Evolutionary conservation across 495 filamentous ascomycete species (phyloP), one percentile per base, ranked within the genome.

Genomic region (Penicillium ucsense): DNA sequence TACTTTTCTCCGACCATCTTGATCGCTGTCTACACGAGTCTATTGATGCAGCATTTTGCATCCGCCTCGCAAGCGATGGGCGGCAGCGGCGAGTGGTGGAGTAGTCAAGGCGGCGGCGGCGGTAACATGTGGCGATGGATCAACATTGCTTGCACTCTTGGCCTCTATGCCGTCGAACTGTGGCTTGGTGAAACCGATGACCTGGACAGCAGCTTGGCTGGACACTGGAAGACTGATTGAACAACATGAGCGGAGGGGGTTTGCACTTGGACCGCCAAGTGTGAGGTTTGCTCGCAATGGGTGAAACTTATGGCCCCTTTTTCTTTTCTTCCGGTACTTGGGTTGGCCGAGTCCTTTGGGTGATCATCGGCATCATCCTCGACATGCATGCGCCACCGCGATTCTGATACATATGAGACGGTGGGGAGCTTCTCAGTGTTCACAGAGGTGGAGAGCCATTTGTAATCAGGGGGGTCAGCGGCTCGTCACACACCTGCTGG

Each of bases 221-320:
- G 76, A 32, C 91, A 97, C 61, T 96, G 91, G 89, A 98, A 96
- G 69, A 79, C 81, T 11, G 92, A 98, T 64, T 96, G 77, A 84
- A 45, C 8, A 33, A n/a, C 20, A 39, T n/a, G 8, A 12, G 6
- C 45, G 35, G 8, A 8, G 8, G 27, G 39, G 43, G 28, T 50
- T 38, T 20, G 20, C 20, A 20, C 20, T 20, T 20, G 20, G 20
- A 20, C 20, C 20, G 20, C 20, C 20, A 20, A 20, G 20, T 20
- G 20, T 20, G 20, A 20, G 20, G 20, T 20, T 20, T 20, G 20
- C 20, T 20, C 20, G 20, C 20, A 20, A 20, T 20, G 20, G 2
- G 20, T 20, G 20, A 20, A 20, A 20, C 20, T 20, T 20, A 20
- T 2, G 20, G 20, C 1, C 20, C 20, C 20, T 20, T 20, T 20